Evolutionary conservation across 2,329 filamentous ascomycete species (phyloP).

Genomic region (Fusarium sp.): DNA sequence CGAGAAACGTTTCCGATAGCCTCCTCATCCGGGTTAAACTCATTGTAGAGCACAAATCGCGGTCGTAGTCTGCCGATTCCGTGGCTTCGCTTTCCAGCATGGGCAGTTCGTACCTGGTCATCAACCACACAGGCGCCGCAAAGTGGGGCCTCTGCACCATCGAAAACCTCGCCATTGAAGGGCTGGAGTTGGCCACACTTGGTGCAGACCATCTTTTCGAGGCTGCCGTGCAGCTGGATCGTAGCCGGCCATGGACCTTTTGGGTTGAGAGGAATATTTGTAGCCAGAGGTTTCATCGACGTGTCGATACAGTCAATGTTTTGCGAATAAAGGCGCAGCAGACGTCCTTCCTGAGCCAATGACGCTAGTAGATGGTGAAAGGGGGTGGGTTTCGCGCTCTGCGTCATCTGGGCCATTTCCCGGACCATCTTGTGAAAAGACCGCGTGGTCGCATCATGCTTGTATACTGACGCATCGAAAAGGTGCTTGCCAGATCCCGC

Average conservation of each 20-base stretch:
- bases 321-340: slow-evolving; percentile 92
- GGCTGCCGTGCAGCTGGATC: slow-evolving; percentile 89
- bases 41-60: slow-evolving; percentile 96
- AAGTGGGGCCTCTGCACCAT: slow-evolving; percentile 81
- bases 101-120: slow-evolving; percentile 76
- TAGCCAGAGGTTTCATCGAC: slow-evolving; percentile 77
- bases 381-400: slow-evolving; percentile 77
- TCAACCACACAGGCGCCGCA: slow-evolving; percentile 77
- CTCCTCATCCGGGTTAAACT: slow-evolving; percentile 94
- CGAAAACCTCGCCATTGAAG: slow-evolving; percentile 81
- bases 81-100: slow-evolving; percentile 87
- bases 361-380: slow-evolving; percentile 96
- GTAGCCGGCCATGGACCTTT: slow-evolving; percentile 94
- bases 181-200: slow-evolving; percentile 82
- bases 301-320: slow-evolving; percentile 98
- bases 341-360: slow-evolving; percentile 82
- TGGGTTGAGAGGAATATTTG: slow-evolving; percentile 77
- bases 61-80: slow-evolving; percentile 90
- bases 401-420: slow-evolving; percentile 80
- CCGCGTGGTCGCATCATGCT: slow-evolving; percentile 84
- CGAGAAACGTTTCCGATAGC: slow-evolving; percentile 91
- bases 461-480: slow-evolving; percentile 97
- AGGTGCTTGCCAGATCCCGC: slow-evolving; percentile 91
- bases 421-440: slow-evolving; percentile 97
- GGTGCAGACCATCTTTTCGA: slow-evolving; percentile 96